Evolutionary conservation across 495 filamentous ascomycete species (phyloP).

Genomic region (Astrocystis sublimbata): DNA sequence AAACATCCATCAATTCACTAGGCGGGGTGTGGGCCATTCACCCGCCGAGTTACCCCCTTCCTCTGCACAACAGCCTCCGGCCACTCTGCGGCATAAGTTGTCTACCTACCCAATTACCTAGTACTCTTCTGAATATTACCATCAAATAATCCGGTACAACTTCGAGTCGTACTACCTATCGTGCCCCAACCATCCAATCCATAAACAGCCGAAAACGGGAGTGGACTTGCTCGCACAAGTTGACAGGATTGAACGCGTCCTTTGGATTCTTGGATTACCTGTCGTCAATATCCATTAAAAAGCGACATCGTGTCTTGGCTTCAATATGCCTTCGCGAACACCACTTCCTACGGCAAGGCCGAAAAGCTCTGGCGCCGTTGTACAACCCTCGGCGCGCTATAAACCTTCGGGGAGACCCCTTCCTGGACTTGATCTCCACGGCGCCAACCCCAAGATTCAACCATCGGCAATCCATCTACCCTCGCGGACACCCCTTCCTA

Average conservation of each 20-base stretch:
- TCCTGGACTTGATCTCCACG: no score
- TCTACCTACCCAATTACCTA: not conserved
- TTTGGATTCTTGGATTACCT: not conserved
- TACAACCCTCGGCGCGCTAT: not conserved
- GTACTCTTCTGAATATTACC: not conserved
- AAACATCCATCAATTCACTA: not conserved
- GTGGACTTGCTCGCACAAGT: not conserved
- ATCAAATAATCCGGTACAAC: not conserved
- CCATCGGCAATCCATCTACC: no score
- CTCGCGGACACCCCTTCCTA: no score
- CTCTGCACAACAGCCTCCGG: not conserved
- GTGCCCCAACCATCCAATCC: not conserved
- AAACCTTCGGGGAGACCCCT: no score
- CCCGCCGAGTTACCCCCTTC: not conserved
- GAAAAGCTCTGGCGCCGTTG: not conserved
- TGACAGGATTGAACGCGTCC: not conserved
- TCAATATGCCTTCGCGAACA: not conserved
- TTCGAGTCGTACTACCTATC: not conserved
- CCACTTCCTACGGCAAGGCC: not conserved
- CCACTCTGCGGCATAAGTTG: not conserved
- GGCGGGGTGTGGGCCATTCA: not conserved
- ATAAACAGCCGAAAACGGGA: not conserved
- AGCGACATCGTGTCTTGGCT: not conserved
- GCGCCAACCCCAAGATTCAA: no score
- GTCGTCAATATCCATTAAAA: not conserved